phyloP scores from a whole-genome alignment of 2,329 filamentous ascomycete genomes.

The Aspergillus texensis region DNA sequence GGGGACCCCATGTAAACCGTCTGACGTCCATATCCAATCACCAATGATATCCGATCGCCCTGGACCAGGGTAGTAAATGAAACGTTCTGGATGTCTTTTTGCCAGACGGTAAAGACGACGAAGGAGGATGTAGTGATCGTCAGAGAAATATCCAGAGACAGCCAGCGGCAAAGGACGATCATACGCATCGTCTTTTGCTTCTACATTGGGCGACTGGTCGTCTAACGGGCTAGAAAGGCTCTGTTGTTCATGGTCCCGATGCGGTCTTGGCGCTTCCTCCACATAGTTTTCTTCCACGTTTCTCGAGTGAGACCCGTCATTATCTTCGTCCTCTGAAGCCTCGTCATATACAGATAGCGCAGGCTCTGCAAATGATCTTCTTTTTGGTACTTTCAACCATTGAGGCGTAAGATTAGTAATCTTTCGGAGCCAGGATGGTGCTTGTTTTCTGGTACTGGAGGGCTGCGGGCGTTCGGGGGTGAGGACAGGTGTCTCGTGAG shows the following conservation, averaged over 20 bases:
- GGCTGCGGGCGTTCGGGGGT: constrained; percentile 27
- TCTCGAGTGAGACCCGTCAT: constrained; percentile 18
- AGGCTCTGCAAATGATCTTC: constrained; percentile 19
- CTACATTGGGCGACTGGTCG: constrained; percentile 14
- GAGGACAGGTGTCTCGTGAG: constrained; percentile 18
- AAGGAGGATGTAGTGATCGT: constrained; percentile 44
- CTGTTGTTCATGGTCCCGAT: constrained; percentile 11
- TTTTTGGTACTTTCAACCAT: constrained; percentile 37
- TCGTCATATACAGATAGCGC: constrained; percentile 15
- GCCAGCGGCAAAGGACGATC: constrained; percentile 31
- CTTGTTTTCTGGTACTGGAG: constrained; percentile 21
- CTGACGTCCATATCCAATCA: constrained; percentile 47
- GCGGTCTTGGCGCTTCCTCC: constrained; percentile 18
- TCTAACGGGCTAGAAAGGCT: constrained; percentile 10
- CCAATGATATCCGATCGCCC: constrained; percentile 43
- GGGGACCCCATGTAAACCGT: constrained; percentile 42
- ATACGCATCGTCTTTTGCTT: constrained; percentile 13
- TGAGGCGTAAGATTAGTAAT: constrained; percentile 37
- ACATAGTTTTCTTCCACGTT: constrained; percentile 8
- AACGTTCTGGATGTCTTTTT: constrained; percentile 40
- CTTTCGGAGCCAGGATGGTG: constrained; percentile 42
- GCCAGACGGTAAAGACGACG: constrained; percentile 43
- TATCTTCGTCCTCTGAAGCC: constrained; percentile 21
- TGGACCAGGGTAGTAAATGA: constrained; percentile 39
- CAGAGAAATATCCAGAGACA: constrained; percentile 44